Evolutionary conservation across 768 basidiomycete genomes (phyloP).

Genomic region (Boletus pseudopeckii): DNA sequence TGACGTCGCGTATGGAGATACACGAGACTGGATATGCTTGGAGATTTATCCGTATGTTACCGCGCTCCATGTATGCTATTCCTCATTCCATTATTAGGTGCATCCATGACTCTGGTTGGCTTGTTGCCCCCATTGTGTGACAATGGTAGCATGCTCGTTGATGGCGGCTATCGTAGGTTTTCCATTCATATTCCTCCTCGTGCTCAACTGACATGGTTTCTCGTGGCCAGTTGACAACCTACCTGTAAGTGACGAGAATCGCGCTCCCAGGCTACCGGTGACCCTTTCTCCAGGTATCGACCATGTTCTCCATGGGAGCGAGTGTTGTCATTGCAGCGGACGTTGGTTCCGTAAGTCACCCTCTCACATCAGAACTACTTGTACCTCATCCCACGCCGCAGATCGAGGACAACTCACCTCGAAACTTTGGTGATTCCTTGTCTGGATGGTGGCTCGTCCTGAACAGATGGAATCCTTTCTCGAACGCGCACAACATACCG

Average conservation of each 20-base stretch:
- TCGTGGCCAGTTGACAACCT: constrained; percentile 72
- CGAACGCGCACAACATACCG: constrained; percentile 70
- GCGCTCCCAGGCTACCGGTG: background rate
- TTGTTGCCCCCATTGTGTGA: constrained; percentile 93
- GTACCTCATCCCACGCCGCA: background rate
- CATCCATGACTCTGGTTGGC: constrained; percentile 97
- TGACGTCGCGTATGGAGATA: constrained; percentile 93
- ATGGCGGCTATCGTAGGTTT: constrained; percentile 81
- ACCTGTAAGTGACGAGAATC: constrained; percentile 52
- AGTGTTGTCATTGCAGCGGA: constrained; percentile 89
- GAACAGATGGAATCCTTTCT: constrained; percentile 92
- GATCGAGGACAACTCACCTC: constrained; percentile 93
- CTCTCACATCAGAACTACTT: background rate
- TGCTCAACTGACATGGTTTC: constrained; percentile 8
- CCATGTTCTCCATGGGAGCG: constrained; percentile 91
- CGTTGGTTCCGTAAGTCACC: constrained; percentile 72
- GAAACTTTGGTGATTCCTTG: constrained; percentile 91
- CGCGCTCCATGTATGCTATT: background rate
- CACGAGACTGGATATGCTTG: constrained; percentile 99
- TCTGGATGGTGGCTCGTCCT: constrained; percentile 96
- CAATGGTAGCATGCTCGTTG: constrained; percentile 88
- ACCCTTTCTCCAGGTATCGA: constrained; percentile 61
- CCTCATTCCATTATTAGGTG: constrained; percentile 48
- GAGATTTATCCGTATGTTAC: constrained; percentile 75
- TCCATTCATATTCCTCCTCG: background rate